A percentile compares a stretch with the other conserved stretches of the same genome.
Evolutionary conservation across 495 filamentous ascomycete genomes (phyloP).

Genomic region (Sabuloglossum arenarium): DNA sequence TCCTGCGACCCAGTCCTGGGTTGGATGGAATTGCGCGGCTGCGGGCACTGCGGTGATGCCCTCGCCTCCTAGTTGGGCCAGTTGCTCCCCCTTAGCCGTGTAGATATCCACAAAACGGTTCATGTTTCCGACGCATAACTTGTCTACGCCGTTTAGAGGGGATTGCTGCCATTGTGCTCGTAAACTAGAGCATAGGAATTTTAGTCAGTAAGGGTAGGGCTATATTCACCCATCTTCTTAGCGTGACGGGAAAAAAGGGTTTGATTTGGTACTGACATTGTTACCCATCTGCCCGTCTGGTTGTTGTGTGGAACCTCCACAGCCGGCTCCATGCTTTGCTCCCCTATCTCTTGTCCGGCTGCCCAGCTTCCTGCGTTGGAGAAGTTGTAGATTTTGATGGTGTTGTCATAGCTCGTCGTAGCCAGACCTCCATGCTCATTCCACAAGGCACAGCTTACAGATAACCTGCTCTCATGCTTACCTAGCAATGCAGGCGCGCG

Average conservation of each 20-base stretch:
- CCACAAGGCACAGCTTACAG: constrained; percentile 81
- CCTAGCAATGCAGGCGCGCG: constrained; percentile 46
- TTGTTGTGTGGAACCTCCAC: constrained; percentile 71
- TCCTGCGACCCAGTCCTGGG: constrained; percentile 74
- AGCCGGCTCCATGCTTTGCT: constrained; percentile 44
- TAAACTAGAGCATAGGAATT: constrained; percentile 25
- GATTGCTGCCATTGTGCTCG: constrained; percentile 80
- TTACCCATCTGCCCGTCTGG: constrained; percentile 74
- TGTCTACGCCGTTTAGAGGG: constrained; percentile 55
- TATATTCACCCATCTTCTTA: too few species aligned
- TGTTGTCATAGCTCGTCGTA: constrained; percentile 87
- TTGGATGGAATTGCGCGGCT: constrained; percentile 76
- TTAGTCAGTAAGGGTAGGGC: background rate
- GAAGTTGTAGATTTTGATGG: constrained; percentile 76
- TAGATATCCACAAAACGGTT: constrained; percentile 92
- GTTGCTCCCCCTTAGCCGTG: constrained; percentile 55
- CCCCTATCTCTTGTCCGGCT: constrained; percentile 32
- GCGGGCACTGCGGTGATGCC: constrained; percentile 89
- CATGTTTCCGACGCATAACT: constrained; percentile 93
- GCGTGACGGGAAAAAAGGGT: background rate
- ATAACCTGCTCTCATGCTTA: constrained; percentile 61
- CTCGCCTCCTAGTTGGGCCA: constrained; percentile 74
- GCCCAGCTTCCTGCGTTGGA: constrained; percentile 39
- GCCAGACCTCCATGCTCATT: constrained; percentile 64
- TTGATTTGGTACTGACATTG: constrained; percentile 29